A percentile compares a stretch with the other conserved stretches of the same genome.
Evolutionary conservation across 2,329 filamentous ascomycete species (phyloP).

Genomic region (Nannizziopsis arthrosporioides): DNA sequence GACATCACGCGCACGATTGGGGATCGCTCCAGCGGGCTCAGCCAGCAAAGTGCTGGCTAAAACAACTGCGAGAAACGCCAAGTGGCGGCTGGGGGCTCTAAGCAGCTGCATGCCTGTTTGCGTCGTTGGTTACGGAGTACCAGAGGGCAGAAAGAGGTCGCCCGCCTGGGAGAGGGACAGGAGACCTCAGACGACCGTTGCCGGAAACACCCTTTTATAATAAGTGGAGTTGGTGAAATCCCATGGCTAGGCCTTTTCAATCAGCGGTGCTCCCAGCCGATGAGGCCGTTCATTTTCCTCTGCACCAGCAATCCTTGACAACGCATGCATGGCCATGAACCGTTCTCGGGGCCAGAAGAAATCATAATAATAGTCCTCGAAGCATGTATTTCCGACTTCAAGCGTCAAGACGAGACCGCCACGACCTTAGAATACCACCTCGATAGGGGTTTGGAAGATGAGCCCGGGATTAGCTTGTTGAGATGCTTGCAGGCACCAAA

Average conservation of each 20-base stretch:
- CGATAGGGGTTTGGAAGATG: not conserved
- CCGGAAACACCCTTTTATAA: not conserved
- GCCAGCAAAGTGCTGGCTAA: slow-evolving; percentile 11
- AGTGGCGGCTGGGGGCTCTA: not conserved
- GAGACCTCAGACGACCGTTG: not conserved
- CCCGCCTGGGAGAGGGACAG: slow-evolving; percentile 3
- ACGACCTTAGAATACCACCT: slow-evolving; percentile 6
- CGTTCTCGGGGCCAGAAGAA: slow-evolving; percentile 7
- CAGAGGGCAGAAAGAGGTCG: not conserved
- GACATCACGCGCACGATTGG: not conserved
- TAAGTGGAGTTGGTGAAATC: not conserved
- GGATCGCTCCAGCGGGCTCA: slow-evolving; percentile 5
- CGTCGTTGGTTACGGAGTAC: slow-evolving; percentile 2
- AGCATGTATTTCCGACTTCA: slow-evolving; percentile 1
- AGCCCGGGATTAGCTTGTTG: not conserved
- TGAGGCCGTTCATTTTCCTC: not conserved
- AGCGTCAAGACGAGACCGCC: not conserved
- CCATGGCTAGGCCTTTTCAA: not conserved
- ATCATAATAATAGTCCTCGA: no score
- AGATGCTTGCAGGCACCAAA: no score
- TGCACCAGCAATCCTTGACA: slow-evolving; percentile 2
- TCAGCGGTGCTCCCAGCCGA: slow-evolving; percentile 1
- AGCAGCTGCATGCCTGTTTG: slow-evolving; percentile 11
- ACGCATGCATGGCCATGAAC: slow-evolving; percentile 4
- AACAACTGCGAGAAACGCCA: slow-evolving; percentile 4